phyloP scores from a whole-genome alignment of 805 yeast genomes.

The Vanderwaltozyma yarrowii region DNA sequence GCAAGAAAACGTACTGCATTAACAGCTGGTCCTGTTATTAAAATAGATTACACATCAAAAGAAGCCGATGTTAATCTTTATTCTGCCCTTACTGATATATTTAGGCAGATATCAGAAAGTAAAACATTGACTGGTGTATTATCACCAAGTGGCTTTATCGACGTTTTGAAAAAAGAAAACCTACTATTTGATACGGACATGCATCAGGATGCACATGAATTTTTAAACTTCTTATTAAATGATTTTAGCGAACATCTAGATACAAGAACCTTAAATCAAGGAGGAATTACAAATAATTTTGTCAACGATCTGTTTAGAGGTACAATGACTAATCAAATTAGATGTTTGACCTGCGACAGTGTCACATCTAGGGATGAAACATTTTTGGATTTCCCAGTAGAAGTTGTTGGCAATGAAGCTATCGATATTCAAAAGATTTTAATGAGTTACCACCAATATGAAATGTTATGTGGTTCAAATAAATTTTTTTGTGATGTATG shows the following conservation, averaged over 20 bases:
- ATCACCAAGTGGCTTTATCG: slow-evolving; percentile 66
- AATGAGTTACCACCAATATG: slow-evolving; percentile 58
- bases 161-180: slow-evolving; percentile 69
- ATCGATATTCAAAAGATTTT: slow-evolving; percentile 49
- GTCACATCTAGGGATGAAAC: slow-evolving; percentile 73
- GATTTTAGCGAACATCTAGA: slow-evolving; percentile 45
- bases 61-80: slow-evolving; percentile 35
- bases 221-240: slow-evolving; percentile 76
- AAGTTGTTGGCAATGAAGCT: slow-evolving; percentile 65
- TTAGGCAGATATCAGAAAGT: slow-evolving; percentile 71
- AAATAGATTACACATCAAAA: slow-evolving; percentile 51
- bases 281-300: too few relatives aligned
- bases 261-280: too few relatives aligned
- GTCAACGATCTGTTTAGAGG: slow-evolving; percentile 77
- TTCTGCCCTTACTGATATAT: slow-evolving; percentile 70
- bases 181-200: slow-evolving; percentile 78
- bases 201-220: slow-evolving; percentile 99
- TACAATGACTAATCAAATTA: slow-evolving; percentile 71
- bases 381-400: slow-evolving; percentile 78
- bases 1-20: slow-evolving; percentile 70
- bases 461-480: slow-evolving; percentile 73
- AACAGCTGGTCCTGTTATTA: slow-evolving; percentile 70
- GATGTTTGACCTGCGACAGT: slow-evolving; percentile 84
- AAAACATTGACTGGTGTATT: slow-evolving; percentile 66
- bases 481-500: slow-evolving; percentile 91